A percentile compares a stretch with the other conserved stretches of the same genome.
Evolutionary conservation across 75 land plant genomes (phyloP).

Genomic region (Pinus albicaulis): DNA sequence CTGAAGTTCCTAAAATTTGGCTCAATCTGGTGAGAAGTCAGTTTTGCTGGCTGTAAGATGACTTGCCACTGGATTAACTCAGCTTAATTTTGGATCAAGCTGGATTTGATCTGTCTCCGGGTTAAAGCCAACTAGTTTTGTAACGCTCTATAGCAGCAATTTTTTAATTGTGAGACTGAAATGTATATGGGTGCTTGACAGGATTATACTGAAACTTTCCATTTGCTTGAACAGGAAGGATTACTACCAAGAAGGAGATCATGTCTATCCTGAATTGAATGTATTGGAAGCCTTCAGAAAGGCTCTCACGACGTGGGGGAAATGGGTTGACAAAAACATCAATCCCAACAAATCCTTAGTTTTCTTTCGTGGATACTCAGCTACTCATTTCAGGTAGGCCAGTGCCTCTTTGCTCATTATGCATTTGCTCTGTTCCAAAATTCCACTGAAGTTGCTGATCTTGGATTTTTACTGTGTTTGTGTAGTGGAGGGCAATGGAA

Average conservation of each 20-base stretch:
- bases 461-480: background rate
- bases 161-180: background rate
- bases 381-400: constrained; percentile 78
- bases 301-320: constrained; percentile 80
- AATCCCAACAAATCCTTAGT: constrained; percentile 53
- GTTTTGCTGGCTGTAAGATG: too few species aligned
- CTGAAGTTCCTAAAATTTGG: too few species aligned
- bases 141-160: too few species aligned
- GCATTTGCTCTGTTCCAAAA: background rate
- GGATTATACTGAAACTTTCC: background rate
- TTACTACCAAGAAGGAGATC: constrained; percentile 79
- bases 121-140: too few species aligned
- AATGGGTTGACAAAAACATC: constrained; percentile 72
- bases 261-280: constrained; percentile 51
- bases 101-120: too few species aligned
- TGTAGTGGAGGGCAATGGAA: constrained; percentile 89
- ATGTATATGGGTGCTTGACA: background rate
- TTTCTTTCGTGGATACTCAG: constrained; percentile 78
- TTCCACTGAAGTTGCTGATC: background rate
- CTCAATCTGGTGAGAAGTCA: too few species aligned
- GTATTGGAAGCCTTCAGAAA: constrained; percentile 67
- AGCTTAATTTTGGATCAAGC: too few species aligned
- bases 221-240: constrained; percentile 41
- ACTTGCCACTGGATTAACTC: too few species aligned
- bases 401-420: background rate